Evolutionary conservation across 257 asterid genomes (phyloP).

Genomic region (Asclepias syriaca): DNA sequence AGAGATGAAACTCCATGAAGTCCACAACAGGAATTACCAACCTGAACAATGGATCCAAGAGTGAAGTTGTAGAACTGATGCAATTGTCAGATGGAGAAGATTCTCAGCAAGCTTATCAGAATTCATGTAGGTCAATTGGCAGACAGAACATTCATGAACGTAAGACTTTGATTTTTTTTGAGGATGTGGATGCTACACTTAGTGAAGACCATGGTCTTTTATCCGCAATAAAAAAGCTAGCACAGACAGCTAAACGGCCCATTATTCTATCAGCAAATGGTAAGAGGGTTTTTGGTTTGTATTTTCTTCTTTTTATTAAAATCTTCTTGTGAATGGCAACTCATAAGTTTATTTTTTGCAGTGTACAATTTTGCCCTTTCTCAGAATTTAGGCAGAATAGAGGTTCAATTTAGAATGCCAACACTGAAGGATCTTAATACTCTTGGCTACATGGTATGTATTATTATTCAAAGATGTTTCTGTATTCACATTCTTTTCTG

Average conservation of each 20-base stretch:
- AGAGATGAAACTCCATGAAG: conserved; percentile 32
- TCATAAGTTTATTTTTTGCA: conserved; percentile 26
- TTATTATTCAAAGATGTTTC: conserved; percentile 16
- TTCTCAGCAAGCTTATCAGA: conserved; percentile 30
- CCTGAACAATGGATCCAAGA: conserved; percentile 30
- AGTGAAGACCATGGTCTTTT: conserved; percentile 83
- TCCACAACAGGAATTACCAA: conserved; percentile 28
- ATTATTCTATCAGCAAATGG: conserved; percentile 93
- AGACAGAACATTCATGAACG: conserved; percentile 33
- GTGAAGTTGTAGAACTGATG: conserved; percentile 44
- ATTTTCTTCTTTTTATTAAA: conserved; percentile 1
- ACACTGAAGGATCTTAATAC: conserved; percentile 52
- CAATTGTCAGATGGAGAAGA: conserved; percentile 43
- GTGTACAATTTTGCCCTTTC: conserved; percentile 79
- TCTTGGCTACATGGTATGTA: conserved; percentile 58
- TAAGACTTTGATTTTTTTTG: conserved; percentile 81
- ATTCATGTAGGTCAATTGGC: conserved; percentile 24
- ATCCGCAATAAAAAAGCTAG: conserved; percentile 78
- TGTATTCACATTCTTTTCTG: neutral
- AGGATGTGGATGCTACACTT: conserved; percentile 85
- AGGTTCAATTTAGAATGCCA: conserved; percentile 59
- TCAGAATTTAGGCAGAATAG: conserved; percentile 65
- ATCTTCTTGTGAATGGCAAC: conserved; percentile 11
- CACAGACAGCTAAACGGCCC: conserved; percentile 89
- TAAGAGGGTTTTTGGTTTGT: conserved; percentile 38